phyloP scores from a whole-genome alignment of 2,329 filamentous ascomycete species.

The Fusarium aywerte region DNA sequence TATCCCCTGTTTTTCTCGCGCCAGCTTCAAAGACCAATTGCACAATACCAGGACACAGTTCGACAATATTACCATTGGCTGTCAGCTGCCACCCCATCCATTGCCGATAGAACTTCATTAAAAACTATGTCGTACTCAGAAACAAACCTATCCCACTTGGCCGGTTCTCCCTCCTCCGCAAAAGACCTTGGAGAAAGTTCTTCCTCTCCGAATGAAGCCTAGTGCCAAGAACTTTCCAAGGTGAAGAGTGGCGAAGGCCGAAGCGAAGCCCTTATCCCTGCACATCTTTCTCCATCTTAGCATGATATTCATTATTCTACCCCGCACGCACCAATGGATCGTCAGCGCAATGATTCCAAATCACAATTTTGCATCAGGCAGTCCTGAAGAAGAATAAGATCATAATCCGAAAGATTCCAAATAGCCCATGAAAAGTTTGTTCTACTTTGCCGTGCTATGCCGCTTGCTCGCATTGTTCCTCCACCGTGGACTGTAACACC shows the following conservation, averaged over 20 bases:
- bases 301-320: conserved; percentile 3
- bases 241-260: conserved; percentile 6
- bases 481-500: not conserved
- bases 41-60: not conserved
- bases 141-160: not conserved
- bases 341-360: conserved; percentile 22
- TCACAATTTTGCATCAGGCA: conserved; percentile 11
- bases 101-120: not conserved
- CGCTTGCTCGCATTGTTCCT: not conserved
- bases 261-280: conserved; percentile 17
- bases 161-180: not conserved
- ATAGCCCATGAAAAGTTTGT: not conserved
- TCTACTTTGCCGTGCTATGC: not conserved
- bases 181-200: not conserved
- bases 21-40: not conserved
- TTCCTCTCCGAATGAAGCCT: not conserved
- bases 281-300: not conserved
- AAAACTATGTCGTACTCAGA: not conserved
- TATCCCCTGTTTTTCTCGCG: not conserved
- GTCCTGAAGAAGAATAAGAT: not conserved
- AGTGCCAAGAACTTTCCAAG: conserved; percentile 1
- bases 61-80: not conserved
- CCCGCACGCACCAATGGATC: conserved; percentile 12
- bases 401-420: not conserved
- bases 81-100: not conserved